Base-by-base conservation (phyloP, 2,329 filamentous ascomycete genomes). In the Alternaria burnsii region DNA sequence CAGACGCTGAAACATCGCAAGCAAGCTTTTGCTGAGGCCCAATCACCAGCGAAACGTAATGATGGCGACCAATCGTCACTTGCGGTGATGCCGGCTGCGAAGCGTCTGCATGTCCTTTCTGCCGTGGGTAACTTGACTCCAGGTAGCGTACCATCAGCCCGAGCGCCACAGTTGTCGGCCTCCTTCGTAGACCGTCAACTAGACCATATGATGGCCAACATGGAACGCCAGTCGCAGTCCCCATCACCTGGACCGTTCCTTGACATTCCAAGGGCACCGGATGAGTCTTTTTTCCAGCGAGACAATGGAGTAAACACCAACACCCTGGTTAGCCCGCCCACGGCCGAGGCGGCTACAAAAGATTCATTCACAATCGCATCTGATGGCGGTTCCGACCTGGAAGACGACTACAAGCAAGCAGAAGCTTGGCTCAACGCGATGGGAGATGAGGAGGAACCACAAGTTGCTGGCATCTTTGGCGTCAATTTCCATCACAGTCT, bases 341-440 rank as follows among this genome's bases (percentile, higher is more conserved):
- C 22, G 11, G 20, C 32, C 11, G 26, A 43, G 3, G 51, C 20
- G 3, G 36, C 53, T 36, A 8, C 18, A 14, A 52, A 62, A 9
- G 18, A 24, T 5, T 48, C 59, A 0, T 58, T 62, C 50, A 65
- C 59, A 14, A 18, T 62, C 20, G 55, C 50, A 11, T 52, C 41
- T 10, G 7, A 34, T n/a, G 59, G 52, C 12, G 54, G 50, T 11
- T 53, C 43, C 44, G 9, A 55, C 14, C 28, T 66, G 0, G 52
- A 56, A 3, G 48, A 61, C 0, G 63, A 66, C 24, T 57, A 56
- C 43, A 52, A 52, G 34, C 43, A 56, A 51, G 52, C 53, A 3
- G 42, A 63, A 2, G 18, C 55, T 8, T 57, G 58, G 63, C 38
- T 63, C 14, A 44, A 44, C 14, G 10, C 20, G 0, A 20, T 60